These are phyloP conservation scores for Mikania micrantha DNA, from an alignment of 129 eudicot genomes.

Conservation along the genomic window DNA sequence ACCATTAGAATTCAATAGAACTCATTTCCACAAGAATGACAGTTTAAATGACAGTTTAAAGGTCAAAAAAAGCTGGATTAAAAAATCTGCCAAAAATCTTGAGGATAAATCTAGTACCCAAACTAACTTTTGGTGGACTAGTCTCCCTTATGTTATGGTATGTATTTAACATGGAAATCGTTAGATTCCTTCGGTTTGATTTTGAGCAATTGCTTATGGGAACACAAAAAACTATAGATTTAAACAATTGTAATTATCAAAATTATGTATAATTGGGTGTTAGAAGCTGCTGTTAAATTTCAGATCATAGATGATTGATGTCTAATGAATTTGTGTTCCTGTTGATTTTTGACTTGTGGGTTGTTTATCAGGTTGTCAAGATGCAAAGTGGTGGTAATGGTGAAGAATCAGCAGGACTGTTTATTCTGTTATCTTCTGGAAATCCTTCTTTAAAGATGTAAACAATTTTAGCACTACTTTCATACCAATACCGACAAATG, in stretches of 20 bases:
- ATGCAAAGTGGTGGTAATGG: slow-evolving; percentile 50
- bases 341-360: neutral
- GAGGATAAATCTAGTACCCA: slow-evolving; percentile 21
- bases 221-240: neutral
- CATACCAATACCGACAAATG: slow-evolving; percentile 57
- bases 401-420: slow-evolving; percentile 45
- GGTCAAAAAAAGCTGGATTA: slow-evolving; percentile 22
- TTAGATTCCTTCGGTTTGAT: neutral
- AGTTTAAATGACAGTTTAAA: slow-evolving; percentile 23
- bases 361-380: slow-evolving; percentile 49
- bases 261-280: neutral
- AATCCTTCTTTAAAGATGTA: slow-evolving; percentile 60
- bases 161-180: slow-evolving; percentile 9
- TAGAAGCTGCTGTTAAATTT: neutral
- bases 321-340: neutral
- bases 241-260: neutral
- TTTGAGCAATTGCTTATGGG: neutral
- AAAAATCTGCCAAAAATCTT: slow-evolving; percentile 6
- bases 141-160: slow-evolving; percentile 75
- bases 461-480: slow-evolving; percentile 45
- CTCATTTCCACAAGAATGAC: too few species aligned
- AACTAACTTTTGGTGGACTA: slow-evolving; percentile 59
- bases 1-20: too few species aligned
- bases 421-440: slow-evolving; percentile 68
- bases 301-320: neutral